Evolutionary conservation across 768 basidiomycete genomes (phyloP).

Genomic region (Lyophyllum atratum): DNA sequence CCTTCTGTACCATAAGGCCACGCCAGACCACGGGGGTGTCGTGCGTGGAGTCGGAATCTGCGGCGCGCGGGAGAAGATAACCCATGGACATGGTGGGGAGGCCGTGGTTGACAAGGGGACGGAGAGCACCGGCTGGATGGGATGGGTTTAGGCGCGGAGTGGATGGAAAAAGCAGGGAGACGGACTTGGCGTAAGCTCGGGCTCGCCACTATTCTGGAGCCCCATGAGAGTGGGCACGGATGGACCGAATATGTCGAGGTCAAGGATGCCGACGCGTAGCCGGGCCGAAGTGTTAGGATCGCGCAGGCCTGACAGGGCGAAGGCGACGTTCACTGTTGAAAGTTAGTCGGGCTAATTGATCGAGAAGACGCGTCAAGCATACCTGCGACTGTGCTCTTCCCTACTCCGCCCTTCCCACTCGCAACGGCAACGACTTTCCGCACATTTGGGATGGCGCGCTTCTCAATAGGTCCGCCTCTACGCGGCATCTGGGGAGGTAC

Average conservation of each 20-base stretch:
- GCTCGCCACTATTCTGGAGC: conserved; percentile 75
- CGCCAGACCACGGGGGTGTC: conserved; percentile 93
- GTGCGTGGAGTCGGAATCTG: conserved; percentile 48
- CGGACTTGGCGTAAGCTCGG: conserved; percentile 70
- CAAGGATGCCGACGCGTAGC: conserved; percentile 81
- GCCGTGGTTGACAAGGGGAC: conserved; percentile 87
- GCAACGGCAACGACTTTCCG: conserved; percentile 83
- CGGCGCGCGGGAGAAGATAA: conserved; percentile 72
- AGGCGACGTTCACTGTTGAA: conserved; percentile 74
- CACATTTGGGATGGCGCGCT: conserved; percentile 68
- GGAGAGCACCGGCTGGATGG: conserved; percentile 66
- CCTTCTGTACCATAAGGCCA: conserved; percentile 98
- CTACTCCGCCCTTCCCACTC: conserved; percentile 94
- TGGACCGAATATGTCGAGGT: conserved; percentile 96
- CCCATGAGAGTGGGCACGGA: conserved; percentile 94
- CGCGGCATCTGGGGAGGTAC: conserved; percentile 63
- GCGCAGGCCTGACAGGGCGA: conserved; percentile 58
- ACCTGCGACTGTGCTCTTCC: conserved; percentile 88
- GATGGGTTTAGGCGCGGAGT: neutral
- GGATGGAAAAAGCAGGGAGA: neutral
- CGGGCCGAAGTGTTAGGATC: conserved; percentile 34
- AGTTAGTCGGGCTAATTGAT: neutral
- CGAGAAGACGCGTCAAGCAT: conserved; percentile 16
- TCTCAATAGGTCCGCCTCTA: conserved; percentile 51
- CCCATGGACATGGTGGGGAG: conserved; percentile 97